Evolutionary conservation across 1,284 basidiomycete species (phyloP).

Genomic region (Anthracocystis walkeri): DNA sequence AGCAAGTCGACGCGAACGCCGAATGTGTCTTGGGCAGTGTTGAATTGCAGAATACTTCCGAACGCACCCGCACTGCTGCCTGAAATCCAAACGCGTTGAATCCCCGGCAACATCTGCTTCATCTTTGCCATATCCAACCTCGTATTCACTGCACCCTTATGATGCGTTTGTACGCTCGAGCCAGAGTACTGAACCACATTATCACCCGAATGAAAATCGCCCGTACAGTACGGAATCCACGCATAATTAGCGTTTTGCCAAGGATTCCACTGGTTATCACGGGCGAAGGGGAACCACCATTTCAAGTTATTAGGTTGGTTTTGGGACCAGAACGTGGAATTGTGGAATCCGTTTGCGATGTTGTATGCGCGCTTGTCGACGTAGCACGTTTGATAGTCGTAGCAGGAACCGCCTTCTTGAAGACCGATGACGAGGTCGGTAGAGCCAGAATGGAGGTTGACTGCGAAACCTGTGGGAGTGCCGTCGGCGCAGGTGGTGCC

Average conservation of each 20-base stretch:
- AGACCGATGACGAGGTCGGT: slow-evolving; percentile 28
- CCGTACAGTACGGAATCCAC: slow-evolving; percentile 40
- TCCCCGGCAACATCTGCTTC: slow-evolving; percentile 14
- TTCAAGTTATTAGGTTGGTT: slow-evolving; percentile 14
- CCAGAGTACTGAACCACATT: slow-evolving; percentile 30
- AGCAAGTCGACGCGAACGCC: slow-evolving; percentile 24
- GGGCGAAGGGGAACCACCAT: slow-evolving; percentile 32
- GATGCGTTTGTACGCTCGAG: background rate
- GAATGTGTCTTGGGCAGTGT: slow-evolving; percentile 28
- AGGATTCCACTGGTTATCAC: slow-evolving; percentile 24
- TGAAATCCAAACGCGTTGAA: slow-evolving; percentile 14
- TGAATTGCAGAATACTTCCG: slow-evolving; percentile 30
- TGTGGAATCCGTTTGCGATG: slow-evolving; percentile 19
- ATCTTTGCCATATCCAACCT: slow-evolving; percentile 25
- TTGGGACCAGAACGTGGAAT: slow-evolving; percentile 16
- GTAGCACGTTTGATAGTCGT: slow-evolving; percentile 32
- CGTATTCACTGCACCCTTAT: slow-evolving; percentile 25
- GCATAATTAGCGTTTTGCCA: slow-evolving; percentile 31
- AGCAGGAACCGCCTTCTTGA: slow-evolving; percentile 35
- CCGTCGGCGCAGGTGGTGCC: slow-evolving; percentile 38
- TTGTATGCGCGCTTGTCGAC: slow-evolving; percentile 28
- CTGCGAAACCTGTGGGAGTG: slow-evolving; percentile 22
- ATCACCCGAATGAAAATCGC: slow-evolving; percentile 36
- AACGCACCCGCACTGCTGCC: slow-evolving; percentile 35
- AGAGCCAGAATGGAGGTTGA: slow-evolving; percentile 27